Percentiles rank a stretch among this genome's conserved stretches.
These are phyloP conservation scores for Cadophora malorum DNA, from an alignment of 2,329 filamentous ascomycete species.

Conservation along the genomic window DNA sequence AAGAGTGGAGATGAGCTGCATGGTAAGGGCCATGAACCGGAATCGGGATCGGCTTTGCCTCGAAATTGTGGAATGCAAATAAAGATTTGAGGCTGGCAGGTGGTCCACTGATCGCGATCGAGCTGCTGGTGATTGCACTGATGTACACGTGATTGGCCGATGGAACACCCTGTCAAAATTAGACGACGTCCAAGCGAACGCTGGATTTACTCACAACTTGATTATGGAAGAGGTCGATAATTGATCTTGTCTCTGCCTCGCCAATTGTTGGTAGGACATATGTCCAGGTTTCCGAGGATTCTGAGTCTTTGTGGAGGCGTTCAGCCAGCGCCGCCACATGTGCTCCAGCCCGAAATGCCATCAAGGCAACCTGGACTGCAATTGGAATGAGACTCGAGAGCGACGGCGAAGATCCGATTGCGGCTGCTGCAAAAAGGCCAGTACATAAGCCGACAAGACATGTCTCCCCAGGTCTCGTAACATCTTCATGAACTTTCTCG, in stretches of 20 bases:
- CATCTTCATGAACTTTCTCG: slow-evolving; percentile 62
- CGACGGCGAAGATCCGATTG: slow-evolving; percentile 67
- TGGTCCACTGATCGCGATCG: slow-evolving; percentile 61
- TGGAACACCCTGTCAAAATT: slow-evolving; percentile 49
- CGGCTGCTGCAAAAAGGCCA: slow-evolving; percentile 72
- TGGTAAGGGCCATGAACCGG: slow-evolving; percentile 65
- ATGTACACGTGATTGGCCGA: slow-evolving; percentile 57
- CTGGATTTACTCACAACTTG: slow-evolving; percentile 51
- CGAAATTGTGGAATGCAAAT: slow-evolving; percentile 49
- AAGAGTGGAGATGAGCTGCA: slow-evolving; percentile 58
- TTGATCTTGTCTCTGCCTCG: slow-evolving; percentile 56
- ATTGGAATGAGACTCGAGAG: slow-evolving; percentile 66
- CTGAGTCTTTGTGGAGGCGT: slow-evolving; percentile 41
- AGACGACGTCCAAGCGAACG: slow-evolving; percentile 22
- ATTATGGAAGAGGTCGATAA: slow-evolving; percentile 63
- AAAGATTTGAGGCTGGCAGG: slow-evolving; percentile 56
- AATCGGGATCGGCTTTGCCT: slow-evolving; percentile 53
- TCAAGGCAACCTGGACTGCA: slow-evolving; percentile 66
- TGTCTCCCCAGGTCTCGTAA: slow-evolving; percentile 56
- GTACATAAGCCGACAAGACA: slow-evolving; percentile 71
- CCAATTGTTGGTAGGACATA: slow-evolving; percentile 65
- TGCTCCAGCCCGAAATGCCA: slow-evolving; percentile 62
- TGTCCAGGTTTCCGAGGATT: slow-evolving; percentile 68
- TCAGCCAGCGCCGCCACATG: slow-evolving; percentile 33
- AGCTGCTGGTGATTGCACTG: slow-evolving; percentile 57